Evolutionary conservation across 805 yeast species (phyloP), one percentile per base, ranked within the genome.

Genomic region (Wickerhamomyces pijperi): DNA sequence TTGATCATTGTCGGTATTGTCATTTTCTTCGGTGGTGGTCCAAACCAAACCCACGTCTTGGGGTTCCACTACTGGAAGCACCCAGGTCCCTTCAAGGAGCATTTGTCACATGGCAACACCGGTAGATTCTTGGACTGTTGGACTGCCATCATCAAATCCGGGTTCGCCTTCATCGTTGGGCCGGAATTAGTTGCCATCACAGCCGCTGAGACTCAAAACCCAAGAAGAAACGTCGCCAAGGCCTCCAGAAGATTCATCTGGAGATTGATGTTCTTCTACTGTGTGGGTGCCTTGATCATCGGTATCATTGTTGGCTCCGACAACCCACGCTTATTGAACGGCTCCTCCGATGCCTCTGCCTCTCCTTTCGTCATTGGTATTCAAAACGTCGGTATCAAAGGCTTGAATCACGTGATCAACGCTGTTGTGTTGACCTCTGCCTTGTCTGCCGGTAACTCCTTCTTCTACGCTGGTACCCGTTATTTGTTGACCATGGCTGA

Each of bases 351-450:
- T 37, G 88, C 78, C 4, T 69, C 74, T 21, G 63, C 74, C 9
- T 81, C 92, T 19, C 94, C 95, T 20, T 84, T 83, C 53, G 88
- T 83, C 40, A 78, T 83, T 53, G 95, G 94, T 39, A 78, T 85
- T 51, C 72, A 72, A 46, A 68, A 68, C 46, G 82, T 83, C 28
- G 68, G 72, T 33, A 82, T 84, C 46, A 51, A 59, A 17, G 90
- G 75, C 0, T 64, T 85, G 46, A 85, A 87, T 35, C 82, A 80
- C 49, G 70, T 86, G 39, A 67, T 86, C 54, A 86, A 86, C 56
- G 90, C 82, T 4, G 76, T 82, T 57, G 79, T 86, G 47, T 61
- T 86, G 54, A 61, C 84, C 28, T 81, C 85, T 46, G 88, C 85
- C 36, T 73, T 83, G 58, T 82, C 92, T 8, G 90, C 94, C 34